Evolutionary conservation across 495 filamentous ascomycete species (phyloP), one percentile per base, ranked within the genome.

Genomic region (Hypoxylon cercidicola): DNA sequence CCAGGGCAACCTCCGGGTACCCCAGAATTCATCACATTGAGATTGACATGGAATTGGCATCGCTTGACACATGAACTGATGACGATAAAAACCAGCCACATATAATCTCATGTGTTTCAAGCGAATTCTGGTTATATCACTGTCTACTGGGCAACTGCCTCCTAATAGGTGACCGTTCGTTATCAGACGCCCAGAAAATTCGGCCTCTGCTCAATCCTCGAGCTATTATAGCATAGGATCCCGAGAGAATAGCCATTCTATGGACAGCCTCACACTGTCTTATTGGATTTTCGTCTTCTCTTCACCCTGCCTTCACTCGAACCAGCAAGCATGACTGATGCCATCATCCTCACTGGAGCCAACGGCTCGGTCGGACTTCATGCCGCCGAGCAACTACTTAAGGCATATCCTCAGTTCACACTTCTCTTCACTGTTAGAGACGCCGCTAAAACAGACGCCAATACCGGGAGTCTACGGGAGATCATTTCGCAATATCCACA

Each of bases 331-430:
- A 52, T 52, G 49, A 15, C 49, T 25, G 49, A 32, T 23, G n/a
- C 49, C 20, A 15, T 52, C 5, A 52, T 52, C 9, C 49, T 52
- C 2, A 52, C 49, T 40, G 49, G 49, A 2, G 49, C 49, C 18
- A 52, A 52, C 49, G 34, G 49, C 34, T 52, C 49, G 10, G 49
- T 32, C n/a, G 49, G 49, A n/a, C 49, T 52, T 25, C 19, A 39
- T 40, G 49, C 49, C 10, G 15, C 34, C 16, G 49, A 52, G 32
- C 49, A 40, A 5, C 49, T 52, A 12, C 19, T 52, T 1, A 52
- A 52, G 49, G 13, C 32, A 25, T 52, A 52, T 52, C 34, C 49
- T 1, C 16, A 40, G 10, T 40, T 12, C 34, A 52, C 49, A 4
- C 32, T 19, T n/a, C 10, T 52, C 6, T 52, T 52, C 12, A 52